Conservation (phyloP, 306 rosid genomes). For the Arachis stenosperma region DNA sequence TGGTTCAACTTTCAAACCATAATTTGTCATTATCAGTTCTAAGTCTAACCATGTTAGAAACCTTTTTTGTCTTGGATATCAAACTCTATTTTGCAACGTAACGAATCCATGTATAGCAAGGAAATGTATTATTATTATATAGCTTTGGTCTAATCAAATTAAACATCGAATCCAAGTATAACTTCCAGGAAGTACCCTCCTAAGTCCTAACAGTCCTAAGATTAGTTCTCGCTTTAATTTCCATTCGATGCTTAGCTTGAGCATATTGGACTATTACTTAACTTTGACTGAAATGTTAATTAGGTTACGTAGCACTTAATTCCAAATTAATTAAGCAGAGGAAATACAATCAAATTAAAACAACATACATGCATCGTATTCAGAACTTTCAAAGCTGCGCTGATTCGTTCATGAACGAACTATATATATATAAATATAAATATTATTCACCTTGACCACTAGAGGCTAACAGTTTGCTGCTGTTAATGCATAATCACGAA, state of each 20-base stretch:
- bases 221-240: too few species aligned
- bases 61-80: constrained; percentile 3
- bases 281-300: constrained; percentile 27
- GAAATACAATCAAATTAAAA: constrained; percentile 15
- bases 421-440: background rate
- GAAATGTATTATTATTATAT: background rate
- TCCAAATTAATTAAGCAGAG: background rate
- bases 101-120: constrained; percentile 1
- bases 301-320: too few species aligned
- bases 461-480: background rate
- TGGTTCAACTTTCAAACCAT: background rate
- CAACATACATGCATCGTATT: background rate
- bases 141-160: too few species aligned
- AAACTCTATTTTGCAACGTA: constrained; percentile 10
- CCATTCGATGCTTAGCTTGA: background rate
- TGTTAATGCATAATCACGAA: background rate
- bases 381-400: constrained; percentile 26
- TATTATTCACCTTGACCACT: too few species aligned
- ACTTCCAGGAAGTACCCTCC: background rate
- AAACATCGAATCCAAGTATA: background rate
- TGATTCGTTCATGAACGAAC: background rate
- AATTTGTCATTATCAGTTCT: background rate
- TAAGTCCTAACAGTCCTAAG: too few species aligned
- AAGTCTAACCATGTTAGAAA: background rate
- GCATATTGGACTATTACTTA: background rate